phyloP scores from a whole-genome alignment of 2,329 filamentous ascomycete genomes.

The Coniochaeta ligniaria region DNA sequence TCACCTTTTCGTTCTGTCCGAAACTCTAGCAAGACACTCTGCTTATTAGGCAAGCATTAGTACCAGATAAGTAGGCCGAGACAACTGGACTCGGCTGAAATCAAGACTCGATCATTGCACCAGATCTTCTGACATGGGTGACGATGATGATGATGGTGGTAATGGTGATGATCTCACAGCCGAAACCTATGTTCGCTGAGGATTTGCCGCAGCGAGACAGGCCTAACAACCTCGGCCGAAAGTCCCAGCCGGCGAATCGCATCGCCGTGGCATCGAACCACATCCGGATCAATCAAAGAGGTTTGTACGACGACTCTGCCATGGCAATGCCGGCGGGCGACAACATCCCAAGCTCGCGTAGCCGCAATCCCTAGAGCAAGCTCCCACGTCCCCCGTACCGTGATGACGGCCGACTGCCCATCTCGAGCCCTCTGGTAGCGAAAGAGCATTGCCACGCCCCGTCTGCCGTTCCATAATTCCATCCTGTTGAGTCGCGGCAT shows the following conservation, averaged over 20 bases:
- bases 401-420: conserved; percentile 12
- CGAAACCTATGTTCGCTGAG: conserved; percentile 16
- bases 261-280: conserved; percentile 21
- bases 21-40: too few species aligned
- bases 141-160: background rate
- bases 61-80: background rate
- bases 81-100: background rate
- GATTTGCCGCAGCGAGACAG: conserved; percentile 25
- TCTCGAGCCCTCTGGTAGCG: conserved; percentile 14
- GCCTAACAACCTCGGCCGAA: conserved; percentile 18
- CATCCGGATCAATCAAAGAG: conserved; percentile 13
- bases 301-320: conserved; percentile 10
- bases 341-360: conserved; percentile 19
- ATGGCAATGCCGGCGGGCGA: conserved; percentile 11
- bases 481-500: conserved; percentile 23
- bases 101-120: background rate
- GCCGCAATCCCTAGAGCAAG: conserved; percentile 13
- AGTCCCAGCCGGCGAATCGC: conserved; percentile 21
- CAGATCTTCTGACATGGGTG: background rate
- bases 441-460: conserved; percentile 21
- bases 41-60: background rate
- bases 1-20: too few species aligned
- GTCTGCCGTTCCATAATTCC: conserved; percentile 25
- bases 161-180: conserved; percentile 6
- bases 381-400: conserved; percentile 20